Evolutionary conservation across 2,329 filamentous ascomycete species (phyloP), one percentile per base, ranked within the genome.

Genomic region (Lithohypha guttulata): DNA sequence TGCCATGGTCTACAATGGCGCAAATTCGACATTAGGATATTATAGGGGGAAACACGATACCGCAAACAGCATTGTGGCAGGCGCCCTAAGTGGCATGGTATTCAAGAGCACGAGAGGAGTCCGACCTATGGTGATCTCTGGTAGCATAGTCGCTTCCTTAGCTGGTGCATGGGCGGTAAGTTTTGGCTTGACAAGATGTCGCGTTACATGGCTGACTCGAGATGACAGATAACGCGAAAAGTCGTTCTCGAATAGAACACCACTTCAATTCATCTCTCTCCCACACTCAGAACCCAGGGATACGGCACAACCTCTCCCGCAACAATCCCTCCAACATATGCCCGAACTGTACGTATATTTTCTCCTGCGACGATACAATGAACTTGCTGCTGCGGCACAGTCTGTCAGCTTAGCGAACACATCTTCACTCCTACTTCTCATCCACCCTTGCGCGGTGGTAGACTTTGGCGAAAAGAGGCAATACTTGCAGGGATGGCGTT

Each of bases 41-140:
- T 60, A 79, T 48, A 72, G 87, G 45, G 85, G 85, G 47, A 84
- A 85, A 65, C 86, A 94, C 53, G 93, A 98, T 60, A 75, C 85
- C 2, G 75, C 80, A 42, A 98, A 98, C 68, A 91, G 85, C 47
- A 75, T 98, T 39, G 63, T 75, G 14, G 89, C 91, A 4, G 91
- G 93, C 49, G 81, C 72, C 1, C 60, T 98, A 52, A 93, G 86
- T 56, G 91, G 91, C 42, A 87, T 89, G 73, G 60, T 98, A 10
- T 98, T 98, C 68, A 96, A 95, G 73, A 93, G 87, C 61, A 96
- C 93, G 34, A 75, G 84, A 55, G 91, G 91, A 4, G 48, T 91
- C 45, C 75, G 83, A 62, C 87, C 86, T 22, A 96, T 96, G 87
- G 71, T 91, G 68, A 91, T 96, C 55, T 94, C 87, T 23, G 84